Conservation (phyloP, 345 rosid genomes). For the Citrus trifoliata region DNA sequence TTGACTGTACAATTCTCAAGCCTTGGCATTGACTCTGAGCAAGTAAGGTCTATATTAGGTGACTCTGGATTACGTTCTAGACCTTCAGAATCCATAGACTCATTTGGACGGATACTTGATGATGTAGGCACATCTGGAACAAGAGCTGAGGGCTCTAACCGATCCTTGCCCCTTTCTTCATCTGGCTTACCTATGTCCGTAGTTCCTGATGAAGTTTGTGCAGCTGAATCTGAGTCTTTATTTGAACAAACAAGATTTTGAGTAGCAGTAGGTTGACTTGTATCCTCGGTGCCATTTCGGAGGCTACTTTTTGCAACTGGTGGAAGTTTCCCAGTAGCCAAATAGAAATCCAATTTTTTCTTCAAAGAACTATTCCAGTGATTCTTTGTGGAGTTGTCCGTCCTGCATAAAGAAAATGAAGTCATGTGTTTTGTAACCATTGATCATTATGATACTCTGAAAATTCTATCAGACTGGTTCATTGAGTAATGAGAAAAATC, state of each 20-base stretch:
- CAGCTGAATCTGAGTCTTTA: slow-evolving; percentile 49
- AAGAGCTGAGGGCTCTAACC: slow-evolving; percentile 37
- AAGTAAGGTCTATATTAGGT: slow-evolving; percentile 25
- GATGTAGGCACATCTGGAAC: slow-evolving; percentile 39
- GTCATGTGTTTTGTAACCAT: neutral
- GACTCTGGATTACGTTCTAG: slow-evolving; percentile 38
- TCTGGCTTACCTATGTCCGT: slow-evolving; percentile 38
- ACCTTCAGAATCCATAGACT: slow-evolving; percentile 48
- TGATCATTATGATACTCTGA: neutral
- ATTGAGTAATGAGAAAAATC: neutral
- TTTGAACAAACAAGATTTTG: slow-evolving; percentile 31
- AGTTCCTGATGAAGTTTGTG: slow-evolving; percentile 47
- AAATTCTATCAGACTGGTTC: neutral
- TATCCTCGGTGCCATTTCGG: slow-evolving; percentile 40
- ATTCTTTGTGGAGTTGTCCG: slow-evolving; percentile 92
- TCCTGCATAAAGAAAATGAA: slow-evolving; percentile 46
- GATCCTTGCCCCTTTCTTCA: slow-evolving; percentile 43
- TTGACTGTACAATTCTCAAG: slow-evolving; percentile 26
- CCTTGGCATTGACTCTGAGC: slow-evolving; percentile 36
- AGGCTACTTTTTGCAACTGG: slow-evolving; percentile 35
- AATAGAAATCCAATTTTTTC: slow-evolving; percentile 78
- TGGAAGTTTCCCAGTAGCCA: slow-evolving; percentile 71
- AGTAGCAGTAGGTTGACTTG: slow-evolving; percentile 15
- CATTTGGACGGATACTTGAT: slow-evolving; percentile 34
- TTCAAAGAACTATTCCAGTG: slow-evolving; percentile 99